Base-by-base conservation (phyloP, 73 alveolate species). In the Paramecium primaurelia region DNA sequence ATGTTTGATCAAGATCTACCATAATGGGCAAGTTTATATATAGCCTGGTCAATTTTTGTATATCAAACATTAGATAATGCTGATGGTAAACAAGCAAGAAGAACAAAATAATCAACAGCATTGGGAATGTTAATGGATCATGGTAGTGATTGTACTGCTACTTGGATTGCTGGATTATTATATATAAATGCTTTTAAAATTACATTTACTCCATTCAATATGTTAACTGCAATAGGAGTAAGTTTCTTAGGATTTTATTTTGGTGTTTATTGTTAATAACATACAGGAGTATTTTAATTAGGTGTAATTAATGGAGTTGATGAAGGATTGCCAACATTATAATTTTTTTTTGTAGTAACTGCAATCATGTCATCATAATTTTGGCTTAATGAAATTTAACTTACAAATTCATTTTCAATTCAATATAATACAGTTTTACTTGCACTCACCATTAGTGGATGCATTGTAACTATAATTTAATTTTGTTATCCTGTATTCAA, bases 61-160 rank as follows among this genome's bases (percentile, higher is more conserved):
- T 94, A 94, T 93, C 58, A 93, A 49, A 93, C 92, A 42, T 68
- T 94, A 47, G 97, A 94, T 42, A 86, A 93, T 54, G 59, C 93
- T 10, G 97, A 94, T 94, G 97, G 97, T 9, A 95, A 93, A 84
- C 92, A 95, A 83, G 91, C 96, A 16, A 87, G 96, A 71, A 93
- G 96, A 64, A 60, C 90, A 47, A 93, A 93, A 20, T 94, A 95
- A 12, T 93, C 96, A 0, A 86, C 94, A 64, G 95, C 97, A 42
- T 94, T 94, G 80, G 97, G 97, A 12, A 88, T 94, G 92, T 40
- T 94, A 34, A 37, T 94, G 58, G 97, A 95, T 93, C 97, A 95
- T 93, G 97, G 97, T 14, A 86, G 93, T 18, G 97, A 95, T 71
- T 94, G 96, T 32, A 86, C 94, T 45, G 93, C 95, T 10, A 86